Conservation (phyloP, 2,329 filamentous ascomycete genomes). For the Didymella sp. region DNA sequence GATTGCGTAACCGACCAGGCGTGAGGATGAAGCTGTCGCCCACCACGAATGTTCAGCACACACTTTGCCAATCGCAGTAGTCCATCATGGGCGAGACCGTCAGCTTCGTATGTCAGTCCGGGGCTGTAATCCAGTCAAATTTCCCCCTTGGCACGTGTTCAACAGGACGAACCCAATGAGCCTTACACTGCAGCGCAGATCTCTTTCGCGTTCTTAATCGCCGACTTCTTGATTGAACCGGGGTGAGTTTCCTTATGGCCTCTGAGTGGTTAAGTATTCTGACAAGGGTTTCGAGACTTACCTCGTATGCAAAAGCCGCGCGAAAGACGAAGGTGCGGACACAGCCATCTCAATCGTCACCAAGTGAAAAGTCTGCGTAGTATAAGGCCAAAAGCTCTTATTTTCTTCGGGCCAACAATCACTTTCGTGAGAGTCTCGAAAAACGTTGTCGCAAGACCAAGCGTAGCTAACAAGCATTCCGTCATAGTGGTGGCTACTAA, state of each 20-base stretch:
- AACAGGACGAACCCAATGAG: background rate
- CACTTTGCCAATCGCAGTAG: constrained; percentile 15
- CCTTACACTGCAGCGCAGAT: constrained; percentile 2
- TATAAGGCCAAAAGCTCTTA: background rate
- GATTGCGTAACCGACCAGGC: constrained; percentile 11
- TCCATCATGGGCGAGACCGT: constrained; percentile 1
- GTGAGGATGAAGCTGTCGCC: constrained; percentile 6
- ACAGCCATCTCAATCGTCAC: background rate
- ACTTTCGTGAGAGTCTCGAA: background rate
- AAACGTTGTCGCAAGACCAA: background rate
- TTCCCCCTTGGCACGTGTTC: background rate
- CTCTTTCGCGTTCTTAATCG: background rate
- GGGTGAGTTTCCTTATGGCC: background rate
- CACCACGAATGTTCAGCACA: background rate
- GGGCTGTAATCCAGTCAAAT: background rate
- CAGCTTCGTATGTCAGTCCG: constrained; percentile 1
- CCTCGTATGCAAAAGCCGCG: background rate
- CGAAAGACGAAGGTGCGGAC: background rate
- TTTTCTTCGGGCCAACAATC: background rate
- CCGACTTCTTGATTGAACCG: constrained; percentile 1
- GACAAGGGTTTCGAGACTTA: constrained; percentile 1
- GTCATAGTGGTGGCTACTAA: constrained; percentile 18
- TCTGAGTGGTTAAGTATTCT: background rate
- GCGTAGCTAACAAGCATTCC: constrained; percentile 4
- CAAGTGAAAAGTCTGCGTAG: too few species aligned